These are phyloP conservation scores for Fusarium buxicola DNA, from an alignment of 2,329 filamentous ascomycete genomes.

Conservation along the genomic window DNA sequence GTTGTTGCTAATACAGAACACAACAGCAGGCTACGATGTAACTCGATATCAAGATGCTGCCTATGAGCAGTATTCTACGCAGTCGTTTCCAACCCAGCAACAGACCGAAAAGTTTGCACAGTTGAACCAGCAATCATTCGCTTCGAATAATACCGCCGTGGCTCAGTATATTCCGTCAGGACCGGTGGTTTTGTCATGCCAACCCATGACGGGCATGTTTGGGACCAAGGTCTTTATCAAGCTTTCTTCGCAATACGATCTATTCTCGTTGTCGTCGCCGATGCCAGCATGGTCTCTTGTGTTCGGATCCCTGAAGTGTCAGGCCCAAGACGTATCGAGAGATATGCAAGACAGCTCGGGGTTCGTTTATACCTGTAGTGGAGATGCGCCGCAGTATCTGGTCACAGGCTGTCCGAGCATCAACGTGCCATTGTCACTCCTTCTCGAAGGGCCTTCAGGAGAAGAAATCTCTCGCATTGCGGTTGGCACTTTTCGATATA, in stretches of 20 bases:
- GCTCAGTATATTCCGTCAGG: conserved; percentile 73
- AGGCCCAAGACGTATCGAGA: conserved; percentile 70
- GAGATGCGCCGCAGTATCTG: conserved; percentile 73
- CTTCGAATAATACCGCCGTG: conserved; percentile 71
- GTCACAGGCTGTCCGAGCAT: conserved; percentile 62
- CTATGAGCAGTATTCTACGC: conserved; percentile 64
- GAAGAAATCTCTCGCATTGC: conserved; percentile 64
- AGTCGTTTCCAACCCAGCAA: conserved; percentile 60
- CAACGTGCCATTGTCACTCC: conserved; percentile 66
- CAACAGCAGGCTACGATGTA: conserved; percentile 66
- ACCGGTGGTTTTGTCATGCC: conserved; percentile 74
- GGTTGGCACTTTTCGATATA: conserved; percentile 61
- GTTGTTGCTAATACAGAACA: conserved; percentile 26
- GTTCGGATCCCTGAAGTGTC: conserved; percentile 82
- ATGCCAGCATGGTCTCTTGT: conserved; percentile 71
- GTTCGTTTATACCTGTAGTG: conserved; percentile 78
- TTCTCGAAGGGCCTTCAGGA: conserved; percentile 64
- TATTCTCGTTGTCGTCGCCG: conserved; percentile 68
- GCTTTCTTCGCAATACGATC: conserved; percentile 79
- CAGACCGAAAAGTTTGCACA: conserved; percentile 63
- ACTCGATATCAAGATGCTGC: conserved; percentile 69
- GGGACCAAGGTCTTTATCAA: conserved; percentile 80
- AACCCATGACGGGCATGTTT: conserved; percentile 74
- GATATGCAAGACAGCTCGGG: conserved; percentile 67
- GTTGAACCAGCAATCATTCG: conserved; percentile 67